Conservation (phyloP, 495 filamentous ascomycete genomes). For the Talaromyces liani region DNA sequence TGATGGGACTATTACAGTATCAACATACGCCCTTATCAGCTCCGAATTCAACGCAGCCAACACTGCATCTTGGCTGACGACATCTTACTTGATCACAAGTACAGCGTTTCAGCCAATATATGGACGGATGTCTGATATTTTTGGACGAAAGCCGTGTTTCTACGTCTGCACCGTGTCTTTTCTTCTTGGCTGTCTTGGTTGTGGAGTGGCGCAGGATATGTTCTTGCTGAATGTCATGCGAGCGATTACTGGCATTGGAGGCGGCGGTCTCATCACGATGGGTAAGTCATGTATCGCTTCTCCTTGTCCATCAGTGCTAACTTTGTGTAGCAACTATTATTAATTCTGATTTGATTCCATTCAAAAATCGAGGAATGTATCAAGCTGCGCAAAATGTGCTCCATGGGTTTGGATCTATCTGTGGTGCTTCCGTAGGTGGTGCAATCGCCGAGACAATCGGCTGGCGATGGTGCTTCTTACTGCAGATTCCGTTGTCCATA, state of each 20-base stretch:
- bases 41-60: conserved; percentile 61
- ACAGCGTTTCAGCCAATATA: conserved; percentile 53
- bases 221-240: conserved; percentile 69
- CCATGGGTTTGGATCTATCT: conserved; percentile 56
- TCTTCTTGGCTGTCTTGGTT: conserved; percentile 35
- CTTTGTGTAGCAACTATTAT: conserved; percentile 47
- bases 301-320: neutral
- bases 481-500: conserved; percentile 43
- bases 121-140: conserved; percentile 39
- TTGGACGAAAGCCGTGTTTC: conserved; percentile 35
- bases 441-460: conserved; percentile 57
- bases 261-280: conserved; percentile 56
- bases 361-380: conserved; percentile 56
- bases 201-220: conserved; percentile 43
- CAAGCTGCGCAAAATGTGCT: conserved; percentile 56
- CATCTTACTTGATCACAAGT: conserved; percentile 55
- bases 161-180: conserved; percentile 38
- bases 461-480: conserved; percentile 54
- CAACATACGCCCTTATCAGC: conserved; percentile 58
- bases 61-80: conserved; percentile 59
- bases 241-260: conserved; percentile 63
- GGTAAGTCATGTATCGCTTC: conserved; percentile 8
- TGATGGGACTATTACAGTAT: conserved; percentile 59
- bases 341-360: conserved; percentile 60
- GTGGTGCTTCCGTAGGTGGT: conserved; percentile 60